Evolutionary conservation across 2,329 filamentous ascomycete genomes (phyloP).

Genomic region (Pyricularia sp.): DNA sequence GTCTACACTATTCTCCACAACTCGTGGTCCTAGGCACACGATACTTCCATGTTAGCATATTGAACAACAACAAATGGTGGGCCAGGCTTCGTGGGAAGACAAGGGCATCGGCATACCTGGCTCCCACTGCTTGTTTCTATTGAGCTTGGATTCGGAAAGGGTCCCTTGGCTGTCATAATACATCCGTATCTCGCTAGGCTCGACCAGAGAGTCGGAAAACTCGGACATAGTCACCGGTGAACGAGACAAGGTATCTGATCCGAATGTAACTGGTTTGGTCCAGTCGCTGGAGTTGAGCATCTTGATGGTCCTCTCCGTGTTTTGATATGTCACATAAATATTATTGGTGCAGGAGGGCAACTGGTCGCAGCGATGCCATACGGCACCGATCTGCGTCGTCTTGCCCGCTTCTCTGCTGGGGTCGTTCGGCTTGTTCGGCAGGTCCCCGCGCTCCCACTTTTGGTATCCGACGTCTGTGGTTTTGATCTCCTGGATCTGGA

Average conservation of each 20-base stretch:
- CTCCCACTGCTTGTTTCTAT: not conserved
- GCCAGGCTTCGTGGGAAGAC: not conserved
- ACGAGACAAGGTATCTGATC: not conserved
- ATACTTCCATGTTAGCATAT: not conserved
- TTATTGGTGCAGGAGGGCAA: not conserved
- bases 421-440: not conserved
- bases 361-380: not conserved
- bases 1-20: not conserved
- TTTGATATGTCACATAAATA: not conserved
- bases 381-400: not conserved
- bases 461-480: not conserved
- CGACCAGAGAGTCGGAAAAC: not conserved
- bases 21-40: not conserved
- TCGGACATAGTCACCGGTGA: not conserved
- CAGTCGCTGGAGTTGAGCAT: slow-evolving; percentile 3
- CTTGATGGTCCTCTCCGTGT: not conserved
- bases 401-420: not conserved
- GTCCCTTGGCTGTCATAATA: not conserved
- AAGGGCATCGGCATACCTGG: not conserved
- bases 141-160: not conserved
- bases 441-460: not conserved
- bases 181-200: not conserved
- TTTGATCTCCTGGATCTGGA: not conserved
- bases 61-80: not conserved
- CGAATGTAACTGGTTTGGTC: not conserved